Evolutionary conservation across 352 stramenopile species (phyloP), one percentile per base, ranked within the genome.

Genomic region (Aphanomyces cochlioides): DNA sequence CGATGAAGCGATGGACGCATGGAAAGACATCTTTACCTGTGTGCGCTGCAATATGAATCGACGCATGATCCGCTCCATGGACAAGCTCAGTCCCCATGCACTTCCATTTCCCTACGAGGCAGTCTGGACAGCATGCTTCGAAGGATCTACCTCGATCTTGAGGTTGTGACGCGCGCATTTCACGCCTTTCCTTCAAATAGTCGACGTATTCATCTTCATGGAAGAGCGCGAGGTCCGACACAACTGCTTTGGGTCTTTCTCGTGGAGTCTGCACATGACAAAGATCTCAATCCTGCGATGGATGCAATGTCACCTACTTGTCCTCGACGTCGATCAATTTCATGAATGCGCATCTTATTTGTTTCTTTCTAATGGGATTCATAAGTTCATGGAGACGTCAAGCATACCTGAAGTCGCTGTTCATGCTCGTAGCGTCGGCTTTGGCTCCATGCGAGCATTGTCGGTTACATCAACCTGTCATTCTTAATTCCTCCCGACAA

Each of bases 171-270:
- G 48, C 54, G 7, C 50, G 56, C 64, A 63, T 70, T 59, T 70
- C 64, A n/a, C 48, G 48, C n/a, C 54, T 38, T n/a, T 61, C 54
- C 39, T 70, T 53, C n/a, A 67, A 56, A 45, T 56, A 67, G 39
- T 38, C 41, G 8, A 67, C 64, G 38, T 70, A 70, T 38, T 70
- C 64, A 19, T 70, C 64, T 61, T 70, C 64, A 21, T 70, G 64
- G 56, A 70, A 70, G 12, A 39, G 6, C 6, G 54, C 64, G 15
- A 70, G 56, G 7, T 39, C 19, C 36, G 64, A 70, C 6, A 70
- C 47, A 19, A 61, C 54, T 50, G 43, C 17, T 12, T 50, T 28
- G 28, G 28, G 28, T 28, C 0, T 50, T 50, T n/a, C 43, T 2
- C 43, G 43, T 2, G 10, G 43, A n/a, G 17, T 50, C 10, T 50